Percentiles rank a stretch among this genome's conserved stretches.
Conservation (phyloP, 306 rosid genomes). For the Dalbergia oliveri region DNA sequence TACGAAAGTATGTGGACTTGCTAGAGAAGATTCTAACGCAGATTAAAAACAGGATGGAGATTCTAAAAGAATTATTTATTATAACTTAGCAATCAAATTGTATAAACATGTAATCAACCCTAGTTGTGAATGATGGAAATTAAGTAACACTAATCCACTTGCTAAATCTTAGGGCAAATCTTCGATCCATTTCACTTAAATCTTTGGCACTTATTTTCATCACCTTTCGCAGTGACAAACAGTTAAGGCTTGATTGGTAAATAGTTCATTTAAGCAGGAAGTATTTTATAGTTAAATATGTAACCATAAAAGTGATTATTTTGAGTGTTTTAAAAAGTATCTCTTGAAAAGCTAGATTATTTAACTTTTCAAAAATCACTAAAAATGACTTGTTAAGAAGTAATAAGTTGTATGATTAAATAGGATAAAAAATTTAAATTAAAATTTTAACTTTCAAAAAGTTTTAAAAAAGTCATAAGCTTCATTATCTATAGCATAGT, state of each 20-base stretch:
- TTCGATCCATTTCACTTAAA: conserved; percentile 15
- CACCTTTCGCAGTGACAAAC: neutral
- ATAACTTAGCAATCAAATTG: conserved; percentile 8
- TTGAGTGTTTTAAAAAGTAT: no score
- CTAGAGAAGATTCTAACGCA: neutral
- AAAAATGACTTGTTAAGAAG: no score
- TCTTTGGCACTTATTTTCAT: neutral
- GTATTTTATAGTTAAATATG: no score
- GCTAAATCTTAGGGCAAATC: neutral
- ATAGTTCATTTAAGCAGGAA: no score
- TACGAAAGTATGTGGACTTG: neutral
- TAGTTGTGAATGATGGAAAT: conserved; percentile 12
- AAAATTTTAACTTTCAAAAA: no score
- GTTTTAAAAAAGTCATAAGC: no score
- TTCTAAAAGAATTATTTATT: conserved; percentile 14
- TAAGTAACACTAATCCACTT: conserved; percentile 29
- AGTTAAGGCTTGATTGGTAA: neutral
- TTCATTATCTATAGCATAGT: no score
- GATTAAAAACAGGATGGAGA: conserved; percentile 12
- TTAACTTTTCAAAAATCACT: no score
- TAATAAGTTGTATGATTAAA: no score
- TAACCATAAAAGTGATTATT: no score
- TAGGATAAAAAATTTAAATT: no score
- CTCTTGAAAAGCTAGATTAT: no score
- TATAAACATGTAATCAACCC: neutral